Evolutionary conservation across 2,329 filamentous ascomycete species (phyloP).

Genomic region (Monilinia fructigena): DNA sequence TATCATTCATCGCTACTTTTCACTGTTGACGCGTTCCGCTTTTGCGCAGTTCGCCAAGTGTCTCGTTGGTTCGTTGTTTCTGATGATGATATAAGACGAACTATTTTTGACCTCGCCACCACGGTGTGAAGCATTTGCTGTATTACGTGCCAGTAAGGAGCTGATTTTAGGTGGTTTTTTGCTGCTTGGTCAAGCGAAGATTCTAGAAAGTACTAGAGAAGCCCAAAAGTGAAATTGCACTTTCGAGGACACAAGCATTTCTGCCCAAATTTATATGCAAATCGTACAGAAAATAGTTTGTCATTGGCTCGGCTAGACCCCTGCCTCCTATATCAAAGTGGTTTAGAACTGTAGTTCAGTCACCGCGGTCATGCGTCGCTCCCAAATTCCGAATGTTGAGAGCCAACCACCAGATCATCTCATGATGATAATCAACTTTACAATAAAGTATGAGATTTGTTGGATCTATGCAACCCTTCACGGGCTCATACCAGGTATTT

Average conservation of each 20-base stretch:
- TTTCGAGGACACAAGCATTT: background rate
- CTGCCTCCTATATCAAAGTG: background rate
- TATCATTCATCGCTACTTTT: background rate
- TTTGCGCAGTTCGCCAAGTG: conserved; percentile 18
- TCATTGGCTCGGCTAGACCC: background rate
- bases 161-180: background rate
- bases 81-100: conserved; percentile 15
- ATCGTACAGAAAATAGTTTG: background rate
- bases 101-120: conserved; percentile 1
- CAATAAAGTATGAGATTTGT: background rate
- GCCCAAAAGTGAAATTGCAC: conserved; percentile 18
- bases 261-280: background rate
- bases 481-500: background rate
- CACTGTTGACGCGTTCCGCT: conserved; percentile 14
- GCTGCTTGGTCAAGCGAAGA: background rate
- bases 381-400: background rate
- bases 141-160: background rate
- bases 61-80: background rate
- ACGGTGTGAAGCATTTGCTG: conserved; percentile 1
- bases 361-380: background rate
- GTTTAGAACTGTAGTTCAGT: background rate
- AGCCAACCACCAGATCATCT: background rate
- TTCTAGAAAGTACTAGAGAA: conserved; percentile 7
- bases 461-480: background rate
- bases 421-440: background rate